Evolutionary conservation across 2,329 filamentous ascomycete species (phyloP).

Genomic region (Herpotrichia juniperi): DNA sequence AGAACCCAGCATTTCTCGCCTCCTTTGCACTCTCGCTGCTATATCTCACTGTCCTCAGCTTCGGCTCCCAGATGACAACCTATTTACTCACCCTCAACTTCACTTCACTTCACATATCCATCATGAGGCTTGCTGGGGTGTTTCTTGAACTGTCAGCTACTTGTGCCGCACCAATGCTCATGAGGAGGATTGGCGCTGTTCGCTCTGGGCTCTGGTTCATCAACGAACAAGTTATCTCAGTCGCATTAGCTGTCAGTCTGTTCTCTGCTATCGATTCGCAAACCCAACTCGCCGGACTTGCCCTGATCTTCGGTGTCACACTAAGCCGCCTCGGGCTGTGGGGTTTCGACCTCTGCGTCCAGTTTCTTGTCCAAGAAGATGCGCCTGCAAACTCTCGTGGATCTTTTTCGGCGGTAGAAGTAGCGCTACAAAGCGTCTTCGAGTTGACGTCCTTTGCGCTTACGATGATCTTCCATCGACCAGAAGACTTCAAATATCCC

Average conservation of each 20-base stretch:
- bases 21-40: slow-evolving; percentile 66
- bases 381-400: slow-evolving; percentile 57
- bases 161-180: slow-evolving; percentile 63
- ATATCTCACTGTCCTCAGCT: slow-evolving; percentile 59
- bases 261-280: slow-evolving; percentile 23
- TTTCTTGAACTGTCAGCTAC: slow-evolving; percentile 66
- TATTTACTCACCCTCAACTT: slow-evolving; percentile 64
- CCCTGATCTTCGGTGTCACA: slow-evolving; percentile 48
- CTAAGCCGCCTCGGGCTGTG: slow-evolving; percentile 53
- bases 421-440: slow-evolving; percentile 71
- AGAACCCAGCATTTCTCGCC: slow-evolving; percentile 63
- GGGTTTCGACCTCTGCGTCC: slow-evolving; percentile 56
- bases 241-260: slow-evolving; percentile 49
- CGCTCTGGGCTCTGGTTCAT: slow-evolving; percentile 74
- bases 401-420: slow-evolving; percentile 71
- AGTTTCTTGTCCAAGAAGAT: slow-evolving; percentile 55
- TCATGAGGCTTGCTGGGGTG: slow-evolving; percentile 60
- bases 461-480: slow-evolving; percentile 68
- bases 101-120: slow-evolving; percentile 58
- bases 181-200: slow-evolving; percentile 57
- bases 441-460: slow-evolving; percentile 70
- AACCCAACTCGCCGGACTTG: slow-evolving; percentile 28
- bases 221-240: slow-evolving; percentile 68
- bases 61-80: slow-evolving; percentile 66
- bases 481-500: slow-evolving; percentile 69